Conservation (phyloP, 306 rosid genomes). For the Aeschynomene evenia region DNA sequence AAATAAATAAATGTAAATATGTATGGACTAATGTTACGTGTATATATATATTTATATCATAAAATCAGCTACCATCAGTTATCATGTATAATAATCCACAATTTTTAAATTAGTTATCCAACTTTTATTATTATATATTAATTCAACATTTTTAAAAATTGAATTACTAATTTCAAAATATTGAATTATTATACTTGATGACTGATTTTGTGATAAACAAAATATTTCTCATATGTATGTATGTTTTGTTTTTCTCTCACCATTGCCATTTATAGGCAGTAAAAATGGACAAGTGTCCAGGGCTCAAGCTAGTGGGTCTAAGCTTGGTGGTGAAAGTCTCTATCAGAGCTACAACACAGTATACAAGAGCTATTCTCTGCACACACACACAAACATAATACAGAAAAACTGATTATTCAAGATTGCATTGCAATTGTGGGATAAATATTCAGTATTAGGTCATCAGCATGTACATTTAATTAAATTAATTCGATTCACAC, state of each 20-base stretch:
- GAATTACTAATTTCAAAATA: too few species aligned
- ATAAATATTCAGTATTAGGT: neutral
- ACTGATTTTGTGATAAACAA: too few species aligned
- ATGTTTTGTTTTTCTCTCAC: constrained; percentile 34
- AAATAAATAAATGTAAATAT: too few species aligned
- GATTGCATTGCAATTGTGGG: neutral
- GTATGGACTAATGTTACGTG: too few species aligned
- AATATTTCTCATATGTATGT: neutral
- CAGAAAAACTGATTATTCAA: constrained; percentile 28
- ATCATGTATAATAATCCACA: too few species aligned
- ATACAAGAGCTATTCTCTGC: constrained; percentile 91
- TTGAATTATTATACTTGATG: too few species aligned
- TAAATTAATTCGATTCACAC: constrained; percentile 36
- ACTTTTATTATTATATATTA: too few species aligned
- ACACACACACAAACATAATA: constrained; percentile 1
- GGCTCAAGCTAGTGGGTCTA: constrained; percentile 55
- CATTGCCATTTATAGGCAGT: constrained; percentile 84
- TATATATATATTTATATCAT: too few species aligned
- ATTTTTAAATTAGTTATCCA: too few species aligned
- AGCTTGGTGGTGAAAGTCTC: constrained; percentile 69
- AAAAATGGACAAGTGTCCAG: constrained; percentile 58
- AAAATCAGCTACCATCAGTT: too few species aligned
- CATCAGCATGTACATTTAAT: neutral
- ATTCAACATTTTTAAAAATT: too few species aligned
- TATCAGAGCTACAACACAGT: constrained; percentile 71